These are phyloP conservation scores for Lactarius akahatsu DNA, from an alignment of 768 basidiomycete genomes.

Conservation along the genomic window DNA sequence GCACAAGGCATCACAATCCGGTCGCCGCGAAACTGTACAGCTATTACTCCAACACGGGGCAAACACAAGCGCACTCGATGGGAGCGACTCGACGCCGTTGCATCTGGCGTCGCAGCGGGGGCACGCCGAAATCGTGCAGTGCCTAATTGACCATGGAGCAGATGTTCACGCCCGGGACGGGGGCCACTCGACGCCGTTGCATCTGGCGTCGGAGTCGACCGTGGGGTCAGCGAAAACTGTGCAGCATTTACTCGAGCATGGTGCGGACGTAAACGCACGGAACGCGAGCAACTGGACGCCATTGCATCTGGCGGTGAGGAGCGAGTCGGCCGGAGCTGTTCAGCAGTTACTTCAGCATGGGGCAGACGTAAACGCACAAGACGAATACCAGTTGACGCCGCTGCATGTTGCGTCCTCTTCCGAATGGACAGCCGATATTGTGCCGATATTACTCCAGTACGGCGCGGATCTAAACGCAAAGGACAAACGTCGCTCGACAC, in stretches of 20 bases:
- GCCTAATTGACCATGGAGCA: too few relatives aligned
- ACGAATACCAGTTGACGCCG: too few relatives aligned
- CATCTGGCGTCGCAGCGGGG: too few relatives aligned
- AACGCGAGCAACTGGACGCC: neutral
- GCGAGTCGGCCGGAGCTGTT: neutral
- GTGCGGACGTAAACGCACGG: neutral
- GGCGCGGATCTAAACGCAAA: too few relatives aligned
- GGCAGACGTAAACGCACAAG: slow-evolving; percentile 31
- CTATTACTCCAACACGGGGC: neutral
- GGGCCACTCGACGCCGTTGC: neutral
- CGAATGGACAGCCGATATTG: too few relatives aligned
- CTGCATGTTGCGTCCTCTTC: too few relatives aligned
- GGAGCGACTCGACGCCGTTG: too few relatives aligned
- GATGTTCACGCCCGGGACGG: too few relatives aligned
- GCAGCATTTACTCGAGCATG: neutral
- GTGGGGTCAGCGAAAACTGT: too few relatives aligned
- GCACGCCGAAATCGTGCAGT: too few relatives aligned
- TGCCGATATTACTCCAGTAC: too few relatives aligned
- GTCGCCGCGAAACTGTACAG: neutral
- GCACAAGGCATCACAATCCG: neutral
- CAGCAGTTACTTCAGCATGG: neutral
- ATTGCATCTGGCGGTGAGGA: neutral
- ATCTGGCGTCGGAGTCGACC: neutral
- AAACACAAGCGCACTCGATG: neutral
- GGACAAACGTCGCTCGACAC: too few relatives aligned